These are phyloP conservation scores for Exutisphaerella laricina DNA, from an alignment of 2,329 filamentous ascomycete species.

Conservation along the genomic window DNA sequence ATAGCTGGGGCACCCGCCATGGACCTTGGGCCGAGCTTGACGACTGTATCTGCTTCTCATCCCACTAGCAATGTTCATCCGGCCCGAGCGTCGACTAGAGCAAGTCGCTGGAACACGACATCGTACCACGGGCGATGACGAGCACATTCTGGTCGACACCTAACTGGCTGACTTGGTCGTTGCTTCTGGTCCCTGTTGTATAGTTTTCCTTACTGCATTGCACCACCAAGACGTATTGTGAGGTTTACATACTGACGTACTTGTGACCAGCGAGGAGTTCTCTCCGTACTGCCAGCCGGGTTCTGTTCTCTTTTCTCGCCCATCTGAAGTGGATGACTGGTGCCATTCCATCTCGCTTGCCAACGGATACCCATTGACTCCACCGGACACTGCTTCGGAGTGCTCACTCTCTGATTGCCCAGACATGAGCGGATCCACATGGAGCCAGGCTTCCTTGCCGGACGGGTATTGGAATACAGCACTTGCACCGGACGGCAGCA, in stretches of 20 bases:
- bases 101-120: no score
- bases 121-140: no score
- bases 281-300: constrained; percentile 23
- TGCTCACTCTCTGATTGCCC: constrained; percentile 26
- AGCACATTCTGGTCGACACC: no score
- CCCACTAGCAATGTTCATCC: no score
- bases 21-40: no score
- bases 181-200: no score
- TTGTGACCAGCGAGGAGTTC: constrained; percentile 26
- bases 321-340: constrained; percentile 29
- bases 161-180: no score
- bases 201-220: constrained; percentile 8
- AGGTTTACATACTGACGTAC: constrained; percentile 24
- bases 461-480: constrained; percentile 26
- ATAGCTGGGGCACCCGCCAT: no score
- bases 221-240: constrained; percentile 2
- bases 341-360: constrained; percentile 26
- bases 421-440: constrained; percentile 26
- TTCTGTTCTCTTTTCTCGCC: constrained; percentile 29
- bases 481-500: constrained; percentile 24
- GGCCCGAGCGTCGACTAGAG: no score
- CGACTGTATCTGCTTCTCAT: no score
- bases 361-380: constrained; percentile 26
- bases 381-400: constrained; percentile 30
- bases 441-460: constrained; percentile 26